A percentile compares a stretch with the other conserved stretches of the same genome.
These are phyloP conservation scores for Apiospora aurea DNA, from an alignment of 2,329 filamentous ascomycete genomes.

Conservation along the genomic window DNA sequence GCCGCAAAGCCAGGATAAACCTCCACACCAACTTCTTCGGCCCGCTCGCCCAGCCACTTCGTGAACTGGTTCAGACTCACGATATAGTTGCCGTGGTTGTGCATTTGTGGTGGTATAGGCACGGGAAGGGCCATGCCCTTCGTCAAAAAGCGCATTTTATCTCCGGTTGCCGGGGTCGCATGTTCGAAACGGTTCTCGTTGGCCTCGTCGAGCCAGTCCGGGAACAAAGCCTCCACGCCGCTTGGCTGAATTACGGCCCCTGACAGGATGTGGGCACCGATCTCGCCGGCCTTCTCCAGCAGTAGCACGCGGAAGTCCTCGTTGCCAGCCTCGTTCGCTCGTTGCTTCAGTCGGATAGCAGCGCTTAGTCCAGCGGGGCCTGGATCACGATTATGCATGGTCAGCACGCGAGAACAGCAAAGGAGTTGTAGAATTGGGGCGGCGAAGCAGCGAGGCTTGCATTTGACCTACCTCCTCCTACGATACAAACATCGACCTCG, in stretches of 20 bases:
- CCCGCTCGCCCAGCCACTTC: slow-evolving; percentile 94
- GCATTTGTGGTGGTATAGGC: slow-evolving; percentile 94
- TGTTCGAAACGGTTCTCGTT: slow-evolving; percentile 89
- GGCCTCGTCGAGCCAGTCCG: slow-evolving; percentile 89
- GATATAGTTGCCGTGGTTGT: slow-evolving; percentile 98
- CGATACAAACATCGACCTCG: slow-evolving; percentile 94
- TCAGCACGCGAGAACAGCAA: slow-evolving; percentile 21
- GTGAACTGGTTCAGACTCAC: slow-evolving; percentile 93
- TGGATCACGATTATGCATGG: slow-evolving; percentile 36
- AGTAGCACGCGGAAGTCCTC: slow-evolving; percentile 94
- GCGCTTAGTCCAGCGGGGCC: slow-evolving; percentile 92
- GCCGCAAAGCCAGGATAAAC: slow-evolving; percentile 96
- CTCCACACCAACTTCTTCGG: slow-evolving; percentile 96
- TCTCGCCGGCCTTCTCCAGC: slow-evolving; percentile 92
- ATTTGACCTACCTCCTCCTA: slow-evolving; percentile 74
- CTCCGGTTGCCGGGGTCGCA: slow-evolving; percentile 81
- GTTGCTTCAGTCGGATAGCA: slow-evolving; percentile 92
- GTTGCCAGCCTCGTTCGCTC: slow-evolving; percentile 93
- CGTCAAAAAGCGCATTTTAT: slow-evolving; percentile 95
- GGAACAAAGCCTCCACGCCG: slow-evolving; percentile 87
- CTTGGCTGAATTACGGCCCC: slow-evolving; percentile 93
- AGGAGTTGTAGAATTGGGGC: neutral
- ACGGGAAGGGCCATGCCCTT: slow-evolving; percentile 79
- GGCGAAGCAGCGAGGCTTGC: neutral
- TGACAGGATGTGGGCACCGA: slow-evolving; percentile 94